phyloP scores from a whole-genome alignment of 148 eudicot genomes.

The Chenopodium berlandieri region DNA sequence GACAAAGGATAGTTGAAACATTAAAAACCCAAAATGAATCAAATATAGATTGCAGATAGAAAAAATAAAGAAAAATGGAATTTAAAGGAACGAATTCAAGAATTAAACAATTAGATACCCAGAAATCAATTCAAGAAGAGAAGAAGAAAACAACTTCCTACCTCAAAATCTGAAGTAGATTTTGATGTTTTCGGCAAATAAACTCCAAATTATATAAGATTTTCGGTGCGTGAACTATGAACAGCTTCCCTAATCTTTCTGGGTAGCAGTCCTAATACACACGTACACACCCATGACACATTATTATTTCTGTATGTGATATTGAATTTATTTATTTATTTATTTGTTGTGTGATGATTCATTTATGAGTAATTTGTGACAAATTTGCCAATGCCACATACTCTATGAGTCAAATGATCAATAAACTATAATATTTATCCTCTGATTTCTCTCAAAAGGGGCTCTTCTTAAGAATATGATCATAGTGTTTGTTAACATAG shows the following conservation, averaged over 20 bases:
- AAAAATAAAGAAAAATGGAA: too few species aligned
- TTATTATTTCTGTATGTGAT: too few species aligned
- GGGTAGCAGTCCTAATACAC: constrained; percentile 73
- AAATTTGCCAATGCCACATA: background rate
- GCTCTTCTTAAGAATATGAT: background rate
- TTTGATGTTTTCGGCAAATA: too few species aligned
- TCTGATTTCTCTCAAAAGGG: background rate
- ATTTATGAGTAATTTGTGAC: background rate
- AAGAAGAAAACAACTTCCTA: too few species aligned
- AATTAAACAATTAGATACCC: too few species aligned
- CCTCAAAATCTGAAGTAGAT: too few species aligned
- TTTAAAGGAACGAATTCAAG: too few species aligned
- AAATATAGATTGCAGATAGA: too few species aligned
- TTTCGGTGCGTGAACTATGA: constrained; percentile 61
- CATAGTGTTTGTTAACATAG: background rate
- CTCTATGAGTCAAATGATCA: background rate
- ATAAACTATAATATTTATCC: background rate
- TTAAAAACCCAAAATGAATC: too few species aligned
- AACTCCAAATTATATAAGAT: constrained; percentile 26
- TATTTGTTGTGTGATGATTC: background rate
- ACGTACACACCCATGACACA: background rate
- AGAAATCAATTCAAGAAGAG: too few species aligned
- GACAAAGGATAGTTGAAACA: too few species aligned
- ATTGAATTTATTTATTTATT: too few species aligned
- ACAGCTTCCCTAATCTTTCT: constrained; percentile 77